Base-by-base conservation (phyloP, 305 asterid species). In the Fraxinus angustifolia region DNA sequence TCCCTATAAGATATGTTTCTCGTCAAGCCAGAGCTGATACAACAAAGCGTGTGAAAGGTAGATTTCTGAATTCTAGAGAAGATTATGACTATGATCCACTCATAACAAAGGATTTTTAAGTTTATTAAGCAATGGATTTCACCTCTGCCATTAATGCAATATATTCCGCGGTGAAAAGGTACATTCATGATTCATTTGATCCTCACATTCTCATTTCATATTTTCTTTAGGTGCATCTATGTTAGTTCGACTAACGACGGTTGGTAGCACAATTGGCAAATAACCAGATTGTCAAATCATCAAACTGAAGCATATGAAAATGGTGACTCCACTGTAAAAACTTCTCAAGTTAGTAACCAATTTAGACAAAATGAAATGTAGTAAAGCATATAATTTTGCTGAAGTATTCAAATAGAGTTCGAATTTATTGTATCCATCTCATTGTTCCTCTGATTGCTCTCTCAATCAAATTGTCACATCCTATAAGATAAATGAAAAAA, bases 21-120 rank as follows among this genome's bases (percentile, higher is more conserved):
- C 94, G 97, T 36, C 93, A 94, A 79, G 97, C 93, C 2, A 91
- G 97, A 83, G 97, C 94, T 1, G 97, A 94, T 81, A 91, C 97
- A 16, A 87, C 97, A 90, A 88, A 83, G 80, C 94, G 97, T 0
- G 94, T 91, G 30, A 94, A 94, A 79, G 97, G 97, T 79, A 90
- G 98, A 86, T 92, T 94, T 67, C 95, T 94, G 70, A 94, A 92
- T 86, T 87, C 92, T 12, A 93, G 92, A 21, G 96, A 93, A 77
- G 83, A 84, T 73, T 84, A 79, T 67, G 94, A 91, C 50, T 83
- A 80, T 76, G 94, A 91, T 53, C 92, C 92, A 8, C 85, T 76
- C 26, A 86, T 75, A 53, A 77, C 87, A 33, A 86, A 75, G 67
- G 87, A 88, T 14, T 80, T 81, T 53, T 87, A 74, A 83, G 84